Conservation (phyloP, 2,329 filamentous ascomycete genomes). For the Calycina marina region DNA sequence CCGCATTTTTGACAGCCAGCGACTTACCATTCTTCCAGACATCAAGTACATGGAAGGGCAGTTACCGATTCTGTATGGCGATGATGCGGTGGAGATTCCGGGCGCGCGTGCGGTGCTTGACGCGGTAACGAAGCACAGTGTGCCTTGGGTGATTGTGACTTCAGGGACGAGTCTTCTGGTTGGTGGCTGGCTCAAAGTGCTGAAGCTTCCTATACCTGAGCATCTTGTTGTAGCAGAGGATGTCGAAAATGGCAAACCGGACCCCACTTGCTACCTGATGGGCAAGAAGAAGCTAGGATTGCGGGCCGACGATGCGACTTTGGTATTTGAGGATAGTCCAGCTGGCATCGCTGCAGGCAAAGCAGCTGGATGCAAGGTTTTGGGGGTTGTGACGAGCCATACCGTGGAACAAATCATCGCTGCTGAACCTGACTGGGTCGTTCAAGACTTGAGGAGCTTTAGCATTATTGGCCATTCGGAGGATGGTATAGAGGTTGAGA, state of each 20-base stretch:
- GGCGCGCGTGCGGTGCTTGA: slow-evolving; percentile 61
- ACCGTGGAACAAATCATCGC: slow-evolving; percentile 40
- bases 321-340: slow-evolving; percentile 59
- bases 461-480: slow-evolving; percentile 31
- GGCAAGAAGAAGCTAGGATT: slow-evolving; percentile 48
- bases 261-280: slow-evolving; percentile 59
- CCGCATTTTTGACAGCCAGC: slow-evolving; percentile 2
- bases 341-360: slow-evolving; percentile 55
- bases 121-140: slow-evolving; percentile 40
- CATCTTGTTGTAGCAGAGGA: slow-evolving; percentile 64
- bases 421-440: slow-evolving; percentile 56
- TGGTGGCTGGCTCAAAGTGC: slow-evolving; percentile 54
- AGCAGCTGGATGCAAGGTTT: slow-evolving; percentile 54
- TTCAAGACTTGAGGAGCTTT: slow-evolving; percentile 49
- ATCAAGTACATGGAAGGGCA: slow-evolving; percentile 63
- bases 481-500: slow-evolving; percentile 24
- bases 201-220: slow-evolving; percentile 49
- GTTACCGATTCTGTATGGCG: slow-evolving; percentile 63
- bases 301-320: slow-evolving; percentile 22
- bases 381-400: slow-evolving; percentile 53
- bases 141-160: slow-evolving; percentile 70
- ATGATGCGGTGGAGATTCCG: slow-evolving; percentile 72
- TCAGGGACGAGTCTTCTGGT: slow-evolving; percentile 57
- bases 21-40: slow-evolving; percentile 36
- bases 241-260: slow-evolving; percentile 61